Evolutionary conservation across 2,329 filamentous ascomycete genomes (phyloP).

Genomic region (Colletotrichum spinosum): DNA sequence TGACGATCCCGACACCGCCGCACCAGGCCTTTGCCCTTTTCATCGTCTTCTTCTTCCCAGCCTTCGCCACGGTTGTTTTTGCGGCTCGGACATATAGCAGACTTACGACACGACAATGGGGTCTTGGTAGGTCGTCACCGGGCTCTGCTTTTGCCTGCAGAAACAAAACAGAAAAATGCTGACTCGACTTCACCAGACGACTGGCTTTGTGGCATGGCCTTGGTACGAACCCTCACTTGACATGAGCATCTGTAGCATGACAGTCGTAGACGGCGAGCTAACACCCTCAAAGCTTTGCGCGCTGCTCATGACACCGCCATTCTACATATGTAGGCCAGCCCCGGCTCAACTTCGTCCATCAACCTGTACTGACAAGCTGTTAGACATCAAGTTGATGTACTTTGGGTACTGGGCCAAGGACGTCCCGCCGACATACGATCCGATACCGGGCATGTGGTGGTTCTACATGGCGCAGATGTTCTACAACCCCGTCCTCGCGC

Average conservation of each 20-base stretch:
- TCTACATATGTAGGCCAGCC: constrained; percentile 44
- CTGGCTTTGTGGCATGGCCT: constrained; percentile 42
- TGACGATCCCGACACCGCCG: constrained; percentile 47
- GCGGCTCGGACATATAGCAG: constrained; percentile 43
- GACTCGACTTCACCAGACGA: constrained; percentile 40
- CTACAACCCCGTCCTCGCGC: constrained; percentile 59
- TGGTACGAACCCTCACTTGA: constrained; percentile 30
- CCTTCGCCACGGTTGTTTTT: constrained; percentile 43
- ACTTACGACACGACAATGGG: constrained; percentile 42
- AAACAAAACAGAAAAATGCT: not conserved
- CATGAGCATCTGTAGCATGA: no score
- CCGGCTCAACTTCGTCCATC: not conserved
- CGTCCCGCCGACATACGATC: constrained; percentile 18
- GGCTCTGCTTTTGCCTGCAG: not conserved
- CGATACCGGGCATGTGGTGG: constrained; percentile 41
- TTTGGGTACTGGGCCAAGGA: constrained; percentile 42
- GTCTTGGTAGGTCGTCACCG: constrained; percentile 40
- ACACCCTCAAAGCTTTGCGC: constrained; percentile 33
- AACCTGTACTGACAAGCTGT: not conserved
- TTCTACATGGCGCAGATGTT: constrained; percentile 52
- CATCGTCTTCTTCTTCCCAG: constrained; percentile 48
- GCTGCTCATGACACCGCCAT: constrained; percentile 39
- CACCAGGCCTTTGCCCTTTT: constrained; percentile 46
- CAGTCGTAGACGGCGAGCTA: not conserved
- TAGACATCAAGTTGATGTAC: constrained; percentile 46